Conservation (phyloP, 768 basidiomycete species). For the Agrocybe pediades region DNA sequence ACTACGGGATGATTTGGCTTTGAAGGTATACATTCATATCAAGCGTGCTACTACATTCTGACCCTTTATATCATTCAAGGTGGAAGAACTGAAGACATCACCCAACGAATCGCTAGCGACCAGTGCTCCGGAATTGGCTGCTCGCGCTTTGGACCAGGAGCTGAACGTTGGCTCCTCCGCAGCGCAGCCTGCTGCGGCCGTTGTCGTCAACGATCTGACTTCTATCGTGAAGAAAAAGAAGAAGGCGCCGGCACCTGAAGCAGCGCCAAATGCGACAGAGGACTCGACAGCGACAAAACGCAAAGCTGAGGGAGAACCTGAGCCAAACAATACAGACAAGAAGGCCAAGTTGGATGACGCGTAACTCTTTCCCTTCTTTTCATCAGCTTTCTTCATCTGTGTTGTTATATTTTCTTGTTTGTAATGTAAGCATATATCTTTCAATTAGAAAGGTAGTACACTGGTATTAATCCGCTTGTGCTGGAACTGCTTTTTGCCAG, state of each 20-base stretch:
- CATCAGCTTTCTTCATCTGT: conserved; percentile 13
- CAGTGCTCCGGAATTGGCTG: conserved; percentile 71
- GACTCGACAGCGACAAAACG: conserved; percentile 53
- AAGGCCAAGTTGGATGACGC: conserved; percentile 59
- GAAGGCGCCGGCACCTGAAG: conserved; percentile 31
- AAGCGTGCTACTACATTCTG: not conserved
- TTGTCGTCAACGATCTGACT: conserved; percentile 80
- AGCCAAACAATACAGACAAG: conserved; percentile 54
- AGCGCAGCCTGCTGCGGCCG: conserved; percentile 28
- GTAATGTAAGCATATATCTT: not conserved
- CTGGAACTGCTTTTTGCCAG: conserved; percentile 74
- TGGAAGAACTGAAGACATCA: conserved; percentile 87
- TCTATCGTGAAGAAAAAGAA: conserved; percentile 90
- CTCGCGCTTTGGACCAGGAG: conserved; percentile 71
- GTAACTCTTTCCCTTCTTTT: too few species aligned
- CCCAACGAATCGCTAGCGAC: conserved; percentile 58
- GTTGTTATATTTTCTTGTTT: conserved; percentile 6
- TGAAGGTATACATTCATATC: conserved; percentile 58
- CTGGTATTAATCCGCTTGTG: conserved; percentile 51
- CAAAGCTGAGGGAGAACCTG: conserved; percentile 66
- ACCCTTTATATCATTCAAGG: conserved; percentile 40
- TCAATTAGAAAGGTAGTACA: conserved; percentile 44
- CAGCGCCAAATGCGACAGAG: conserved; percentile 34
- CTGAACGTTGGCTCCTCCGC: conserved; percentile 50
- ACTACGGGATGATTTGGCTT: conserved; percentile 77